A percentile compares a stretch with the other conserved stretches of the same genome.
phyloP scores from a whole-genome alignment of 176 grass and related monocot genomes.

The barley (Hordeum vulgare) region DNA sequence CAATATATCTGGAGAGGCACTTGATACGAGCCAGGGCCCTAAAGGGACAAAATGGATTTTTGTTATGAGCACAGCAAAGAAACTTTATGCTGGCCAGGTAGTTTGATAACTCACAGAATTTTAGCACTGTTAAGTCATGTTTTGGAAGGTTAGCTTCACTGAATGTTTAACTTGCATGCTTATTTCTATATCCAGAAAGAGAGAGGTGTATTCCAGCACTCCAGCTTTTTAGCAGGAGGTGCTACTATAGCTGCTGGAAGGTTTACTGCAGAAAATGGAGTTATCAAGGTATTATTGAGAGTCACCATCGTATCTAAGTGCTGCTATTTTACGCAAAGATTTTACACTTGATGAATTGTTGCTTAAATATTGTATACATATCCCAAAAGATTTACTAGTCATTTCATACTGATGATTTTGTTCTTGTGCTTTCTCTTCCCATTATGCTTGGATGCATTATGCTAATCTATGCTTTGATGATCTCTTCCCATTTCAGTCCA shows the following conservation, averaged over 20 bases:
- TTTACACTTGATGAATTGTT: background rate
- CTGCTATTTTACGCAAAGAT: background rate
- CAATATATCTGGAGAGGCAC: slow-evolving; percentile 48
- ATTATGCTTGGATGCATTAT: background rate
- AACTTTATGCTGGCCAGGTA: slow-evolving; percentile 83
- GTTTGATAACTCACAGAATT: background rate
- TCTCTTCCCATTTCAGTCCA: slow-evolving; percentile 34
- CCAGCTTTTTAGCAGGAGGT: slow-evolving; percentile 94
- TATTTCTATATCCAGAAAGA: slow-evolving; percentile 53
- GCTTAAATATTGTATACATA: background rate
- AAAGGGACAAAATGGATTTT: slow-evolving; percentile 90
- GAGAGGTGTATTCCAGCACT: slow-evolving; percentile 93
- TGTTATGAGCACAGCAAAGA: slow-evolving; percentile 73
- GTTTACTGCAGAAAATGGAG: slow-evolving; percentile 63
- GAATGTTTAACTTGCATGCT: background rate
- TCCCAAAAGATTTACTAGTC: background rate
- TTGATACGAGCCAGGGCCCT: slow-evolving; percentile 52
- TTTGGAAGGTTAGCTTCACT: background rate
- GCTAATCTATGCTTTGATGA: background rate
- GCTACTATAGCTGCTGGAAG: slow-evolving; percentile 81
- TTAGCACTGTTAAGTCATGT: background rate
- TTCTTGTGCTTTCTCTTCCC: background rate
- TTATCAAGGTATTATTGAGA: slow-evolving; percentile 40
- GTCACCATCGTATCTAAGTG: background rate
- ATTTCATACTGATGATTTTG: background rate